Evolutionary conservation across 2,329 filamentous ascomycete genomes (phyloP), one percentile per base, ranked within the genome.

Genomic region (Ceratocystis smalleyi): DNA sequence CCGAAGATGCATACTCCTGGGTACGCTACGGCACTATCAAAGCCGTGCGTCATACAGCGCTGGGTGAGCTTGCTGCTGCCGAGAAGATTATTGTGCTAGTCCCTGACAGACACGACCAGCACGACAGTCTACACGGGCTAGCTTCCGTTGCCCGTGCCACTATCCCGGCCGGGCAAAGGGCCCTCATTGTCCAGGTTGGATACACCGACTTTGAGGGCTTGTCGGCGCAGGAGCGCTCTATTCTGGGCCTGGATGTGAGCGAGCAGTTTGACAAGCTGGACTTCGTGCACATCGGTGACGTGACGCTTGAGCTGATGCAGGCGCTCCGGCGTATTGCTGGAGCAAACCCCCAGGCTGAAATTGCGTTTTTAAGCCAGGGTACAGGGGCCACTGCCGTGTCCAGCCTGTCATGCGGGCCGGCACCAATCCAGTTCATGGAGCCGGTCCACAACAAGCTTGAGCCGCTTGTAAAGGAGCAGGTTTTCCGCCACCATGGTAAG

Each of bases 381-480:
- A 55, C 49, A 3, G 61, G 61, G n/a, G 61, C 61, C 32, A 63
- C 49, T 1, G 61, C 61, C 10, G 61, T 49, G 17, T 63, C 61
- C 7, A 57, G 35, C 17, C 22, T 63, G 19, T 35, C 40, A 7
- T 63, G 61, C 35, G 61, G 61, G 12, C 35, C 61, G 5, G 61
- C 61, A 8, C 61, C 47, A 3, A n/a, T 55, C 22, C 61, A 57
- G 61, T 63, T 57, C 15, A 30, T 30, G 32, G 47, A 40, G 49
- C 61, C 47, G 2, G 22, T 43, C 27, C 19, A 63, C 12, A 19
- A 17, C 19, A 43, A 43, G 30, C 49, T 15, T 15, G 22, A 40
- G 32, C 49, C 61, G 3, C 22, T 63, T 49, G 24, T 63, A 3
- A 4, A 19, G 6, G n/a, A 24, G 12, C n/a, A 17, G n/a, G 27